A percentile compares a stretch with the other conserved stretches of the same genome.
Evolutionary conservation across 2,329 filamentous ascomycete genomes (phyloP).

Genomic region (Alternaria viburni): DNA sequence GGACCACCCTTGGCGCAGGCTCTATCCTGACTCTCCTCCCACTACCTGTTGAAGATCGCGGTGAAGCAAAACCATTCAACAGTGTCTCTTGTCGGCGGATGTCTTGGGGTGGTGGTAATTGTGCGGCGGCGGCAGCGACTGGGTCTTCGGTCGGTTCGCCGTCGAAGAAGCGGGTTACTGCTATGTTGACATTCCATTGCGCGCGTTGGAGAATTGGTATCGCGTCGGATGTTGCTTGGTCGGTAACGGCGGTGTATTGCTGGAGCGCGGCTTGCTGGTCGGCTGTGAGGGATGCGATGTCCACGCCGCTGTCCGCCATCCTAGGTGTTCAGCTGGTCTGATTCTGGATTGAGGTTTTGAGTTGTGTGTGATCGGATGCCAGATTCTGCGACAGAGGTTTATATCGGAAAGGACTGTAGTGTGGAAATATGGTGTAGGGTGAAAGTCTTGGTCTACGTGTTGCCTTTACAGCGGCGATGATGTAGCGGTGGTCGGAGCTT

Average conservation of each 20-base stretch:
- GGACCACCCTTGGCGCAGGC: constrained; percentile 84
- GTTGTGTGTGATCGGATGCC: not conserved
- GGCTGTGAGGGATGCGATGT: constrained; percentile 73
- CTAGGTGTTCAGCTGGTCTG: not conserved
- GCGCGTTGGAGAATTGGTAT: constrained; percentile 81
- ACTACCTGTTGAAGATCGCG: constrained; percentile 43
- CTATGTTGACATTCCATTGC: constrained; percentile 97
- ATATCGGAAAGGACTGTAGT: constrained; percentile 25
- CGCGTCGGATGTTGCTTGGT: constrained; percentile 78
- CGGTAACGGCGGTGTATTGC: constrained; percentile 86
- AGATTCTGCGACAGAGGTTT: not conserved
- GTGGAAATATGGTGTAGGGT: constrained; percentile 4
- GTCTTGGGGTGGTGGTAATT: constrained; percentile 67
- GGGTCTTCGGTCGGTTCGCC: constrained; percentile 82
- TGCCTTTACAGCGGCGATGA: constrained; percentile 24
- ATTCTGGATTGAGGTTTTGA: not conserved
- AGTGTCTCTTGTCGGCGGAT: constrained; percentile 75
- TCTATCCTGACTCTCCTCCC: constrained; percentile 55
- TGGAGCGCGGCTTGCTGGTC: constrained; percentile 84
- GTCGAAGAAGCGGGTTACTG: constrained; percentile 97
- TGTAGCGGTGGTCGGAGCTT: constrained; percentile 23
- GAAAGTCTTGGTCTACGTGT: constrained; percentile 12
- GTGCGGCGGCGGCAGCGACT: constrained; percentile 72
- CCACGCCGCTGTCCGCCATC: constrained; percentile 54
- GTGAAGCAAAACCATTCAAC: constrained; percentile 55